Percentiles rank a stretch among this genome's conserved stretches.
These are phyloP conservation scores for Colletotrichum sp. DNA, from an alignment of 2,329 filamentous ascomycete genomes.

Conservation along the genomic window DNA sequence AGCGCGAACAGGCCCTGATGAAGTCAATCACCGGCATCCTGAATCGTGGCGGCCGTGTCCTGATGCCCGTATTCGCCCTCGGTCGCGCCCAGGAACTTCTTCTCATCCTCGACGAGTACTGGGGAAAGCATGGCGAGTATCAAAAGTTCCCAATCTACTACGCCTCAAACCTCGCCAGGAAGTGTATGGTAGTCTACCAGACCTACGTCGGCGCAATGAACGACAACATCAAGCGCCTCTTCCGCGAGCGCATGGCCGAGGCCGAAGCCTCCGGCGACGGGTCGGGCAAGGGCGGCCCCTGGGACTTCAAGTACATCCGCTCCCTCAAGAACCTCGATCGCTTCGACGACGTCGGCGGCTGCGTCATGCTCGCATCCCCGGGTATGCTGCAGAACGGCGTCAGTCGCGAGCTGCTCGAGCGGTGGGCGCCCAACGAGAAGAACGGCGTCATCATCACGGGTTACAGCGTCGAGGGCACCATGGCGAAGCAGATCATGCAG, in stretches of 20 bases:
- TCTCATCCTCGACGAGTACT: conserved; percentile 96
- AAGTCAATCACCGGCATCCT: conserved; percentile 92
- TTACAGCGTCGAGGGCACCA: conserved; percentile 97
- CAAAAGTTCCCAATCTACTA: conserved; percentile 97
- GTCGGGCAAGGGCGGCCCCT: conserved; percentile 81
- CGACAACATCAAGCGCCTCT: conserved; percentile 97
- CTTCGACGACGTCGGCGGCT: conserved; percentile 94
- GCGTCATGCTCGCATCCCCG: conserved; percentile 95
- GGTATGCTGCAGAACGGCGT: conserved; percentile 99
- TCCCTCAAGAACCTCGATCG: conserved; percentile 91
- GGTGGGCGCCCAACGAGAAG: conserved; percentile 95
- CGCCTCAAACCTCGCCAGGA: conserved; percentile 90
- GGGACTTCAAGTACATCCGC: conserved; percentile 96
- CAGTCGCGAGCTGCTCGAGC: conserved; percentile 87
- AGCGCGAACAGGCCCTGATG: conserved; percentile 93
- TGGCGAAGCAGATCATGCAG: conserved; percentile 94
- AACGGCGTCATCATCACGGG: conserved; percentile 99
- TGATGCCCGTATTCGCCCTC: conserved; percentile 95
- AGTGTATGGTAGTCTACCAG: conserved; percentile 99
- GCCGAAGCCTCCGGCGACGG: conserved; percentile 81
- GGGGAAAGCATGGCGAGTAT: conserved; percentile 86
- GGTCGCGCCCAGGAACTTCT: conserved; percentile 93
- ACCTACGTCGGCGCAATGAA: conserved; percentile 99
- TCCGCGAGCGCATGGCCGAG: conserved; percentile 89
- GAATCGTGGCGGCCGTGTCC: conserved; percentile 87